These are phyloP conservation scores for Penicillium olsonii DNA, from an alignment of 2,329 filamentous ascomycete species.

Conservation along the genomic window DNA sequence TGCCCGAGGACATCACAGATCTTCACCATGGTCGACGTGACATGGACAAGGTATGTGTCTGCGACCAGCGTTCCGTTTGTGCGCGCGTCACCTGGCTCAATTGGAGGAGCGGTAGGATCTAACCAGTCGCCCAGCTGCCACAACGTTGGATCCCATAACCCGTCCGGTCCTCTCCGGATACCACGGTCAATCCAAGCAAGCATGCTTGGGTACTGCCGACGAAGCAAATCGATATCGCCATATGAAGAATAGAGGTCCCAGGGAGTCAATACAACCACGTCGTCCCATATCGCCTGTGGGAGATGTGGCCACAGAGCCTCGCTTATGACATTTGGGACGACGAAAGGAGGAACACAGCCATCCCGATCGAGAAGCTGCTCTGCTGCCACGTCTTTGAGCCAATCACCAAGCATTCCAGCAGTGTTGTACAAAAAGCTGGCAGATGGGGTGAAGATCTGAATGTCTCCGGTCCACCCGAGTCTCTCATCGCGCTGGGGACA, in stretches of 20 bases:
- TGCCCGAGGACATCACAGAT: not conserved
- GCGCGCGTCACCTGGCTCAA: conserved; percentile 32
- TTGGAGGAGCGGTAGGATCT: conserved; percentile 40
- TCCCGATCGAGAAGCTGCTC: conserved; percentile 33
- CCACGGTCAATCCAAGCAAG: conserved; percentile 38
- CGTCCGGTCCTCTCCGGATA: conserved; percentile 30
- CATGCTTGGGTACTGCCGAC: conserved; percentile 39
- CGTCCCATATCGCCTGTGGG: conserved; percentile 43
- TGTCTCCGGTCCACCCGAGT: conserved; percentile 57
- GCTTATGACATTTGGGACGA: conserved; percentile 32
- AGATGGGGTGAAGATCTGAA: conserved; percentile 53
- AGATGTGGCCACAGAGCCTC: not conserved
- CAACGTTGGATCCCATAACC: conserved; percentile 36
- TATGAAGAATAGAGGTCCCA: conserved; percentile 37
- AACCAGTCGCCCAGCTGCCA: conserved; percentile 44
- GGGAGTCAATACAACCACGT: conserved; percentile 40
- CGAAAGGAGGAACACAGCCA: conserved; percentile 31
- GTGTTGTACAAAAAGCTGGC: conserved; percentile 58
- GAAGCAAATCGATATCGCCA: conserved; percentile 38
- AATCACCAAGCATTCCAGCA: conserved; percentile 52
- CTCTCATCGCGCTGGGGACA: conserved; percentile 60
- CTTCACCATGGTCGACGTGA: conserved; percentile 19
- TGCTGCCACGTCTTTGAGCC: conserved; percentile 51
- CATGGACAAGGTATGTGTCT: conserved; percentile 41
- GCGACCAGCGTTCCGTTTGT: conserved; percentile 40